phyloP scores from a whole-genome alignment of 371 early-diverging fungal species.

The Mortierella sp. region DNA sequence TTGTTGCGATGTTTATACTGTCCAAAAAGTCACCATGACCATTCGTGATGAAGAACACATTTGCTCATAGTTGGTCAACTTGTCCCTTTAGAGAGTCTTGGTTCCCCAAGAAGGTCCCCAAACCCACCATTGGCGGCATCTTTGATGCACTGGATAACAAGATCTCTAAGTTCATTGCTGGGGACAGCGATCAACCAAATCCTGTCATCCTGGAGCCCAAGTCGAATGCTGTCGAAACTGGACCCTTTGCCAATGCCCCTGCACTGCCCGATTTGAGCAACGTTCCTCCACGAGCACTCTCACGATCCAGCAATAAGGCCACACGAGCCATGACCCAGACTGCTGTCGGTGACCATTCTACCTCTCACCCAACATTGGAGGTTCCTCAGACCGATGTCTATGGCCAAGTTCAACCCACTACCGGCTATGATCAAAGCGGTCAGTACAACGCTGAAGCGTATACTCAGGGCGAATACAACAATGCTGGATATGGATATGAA shows the following conservation, averaged over 20 bases:
- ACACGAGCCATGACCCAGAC: no score
- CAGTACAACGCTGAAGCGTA: neutral
- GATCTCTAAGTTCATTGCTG: neutral
- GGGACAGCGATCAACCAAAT: neutral
- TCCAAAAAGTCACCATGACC: neutral
- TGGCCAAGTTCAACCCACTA: neutral
- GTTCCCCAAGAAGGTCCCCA: conserved; percentile 6
- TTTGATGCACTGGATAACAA: neutral
- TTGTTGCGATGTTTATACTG: neutral
- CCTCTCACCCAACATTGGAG: no score
- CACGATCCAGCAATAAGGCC: no score
- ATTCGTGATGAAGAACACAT: no score
- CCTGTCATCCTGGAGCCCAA: neutral
- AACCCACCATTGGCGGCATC: neutral
- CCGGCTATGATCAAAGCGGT: neutral
- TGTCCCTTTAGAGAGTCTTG: neutral
- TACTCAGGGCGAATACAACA: neutral
- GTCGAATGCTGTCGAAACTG: conserved; percentile 2
- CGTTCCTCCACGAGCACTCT: no score
- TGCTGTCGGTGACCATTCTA: no score
- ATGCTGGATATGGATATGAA: conserved; percentile 1
- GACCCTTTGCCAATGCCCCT: no score
- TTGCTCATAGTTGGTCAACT: neutral
- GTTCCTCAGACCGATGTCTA: neutral
- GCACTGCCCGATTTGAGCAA: no score